Conservation (phyloP, 2,329 filamentous ascomycete species). For the Talaromyces sp. region DNA sequence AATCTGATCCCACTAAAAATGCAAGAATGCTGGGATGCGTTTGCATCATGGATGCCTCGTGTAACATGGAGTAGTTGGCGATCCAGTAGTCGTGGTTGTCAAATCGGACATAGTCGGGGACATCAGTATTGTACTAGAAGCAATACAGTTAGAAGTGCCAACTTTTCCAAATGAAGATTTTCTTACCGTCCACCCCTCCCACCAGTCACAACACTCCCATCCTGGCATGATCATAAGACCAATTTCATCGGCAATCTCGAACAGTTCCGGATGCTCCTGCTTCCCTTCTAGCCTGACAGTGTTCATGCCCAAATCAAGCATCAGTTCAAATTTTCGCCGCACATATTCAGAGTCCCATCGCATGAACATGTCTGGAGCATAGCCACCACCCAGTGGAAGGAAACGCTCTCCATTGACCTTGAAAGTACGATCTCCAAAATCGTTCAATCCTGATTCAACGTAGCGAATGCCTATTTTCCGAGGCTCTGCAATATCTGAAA, state of each 20-base stretch:
- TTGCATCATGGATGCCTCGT: constrained; percentile 58
- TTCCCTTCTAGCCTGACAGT: constrained; percentile 61
- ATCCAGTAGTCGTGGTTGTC: constrained; percentile 49
- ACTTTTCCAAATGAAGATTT: not conserved
- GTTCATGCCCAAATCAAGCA: constrained; percentile 58
- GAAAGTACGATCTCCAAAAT: constrained; percentile 52
- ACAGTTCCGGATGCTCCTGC: constrained; percentile 58
- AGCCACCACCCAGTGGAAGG: constrained; percentile 57
- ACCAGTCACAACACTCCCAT: constrained; percentile 65
- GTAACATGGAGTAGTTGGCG: constrained; percentile 51
- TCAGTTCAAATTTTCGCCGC: constrained; percentile 46
- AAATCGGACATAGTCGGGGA: constrained; percentile 42
- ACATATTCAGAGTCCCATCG: constrained; percentile 50
- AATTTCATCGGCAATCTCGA: constrained; percentile 53
- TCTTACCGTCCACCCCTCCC: constrained; percentile 53
- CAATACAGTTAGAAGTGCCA: not conserved
- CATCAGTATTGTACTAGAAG: constrained; percentile 51
- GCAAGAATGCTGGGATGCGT: constrained; percentile 54
- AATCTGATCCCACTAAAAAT: constrained; percentile 59
- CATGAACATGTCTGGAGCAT: constrained; percentile 57
- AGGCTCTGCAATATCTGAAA: constrained; percentile 30
- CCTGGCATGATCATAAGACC: constrained; percentile 59
- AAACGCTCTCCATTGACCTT: constrained; percentile 53
- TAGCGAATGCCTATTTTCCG: constrained; percentile 50
- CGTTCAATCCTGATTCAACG: constrained; percentile 49